A percentile compares a stretch with the other conserved stretches of the same genome.
phyloP scores from a whole-genome alignment of 1,284 basidiomycete genomes.

The Pseudomicrostroma phylloplanum region DNA sequence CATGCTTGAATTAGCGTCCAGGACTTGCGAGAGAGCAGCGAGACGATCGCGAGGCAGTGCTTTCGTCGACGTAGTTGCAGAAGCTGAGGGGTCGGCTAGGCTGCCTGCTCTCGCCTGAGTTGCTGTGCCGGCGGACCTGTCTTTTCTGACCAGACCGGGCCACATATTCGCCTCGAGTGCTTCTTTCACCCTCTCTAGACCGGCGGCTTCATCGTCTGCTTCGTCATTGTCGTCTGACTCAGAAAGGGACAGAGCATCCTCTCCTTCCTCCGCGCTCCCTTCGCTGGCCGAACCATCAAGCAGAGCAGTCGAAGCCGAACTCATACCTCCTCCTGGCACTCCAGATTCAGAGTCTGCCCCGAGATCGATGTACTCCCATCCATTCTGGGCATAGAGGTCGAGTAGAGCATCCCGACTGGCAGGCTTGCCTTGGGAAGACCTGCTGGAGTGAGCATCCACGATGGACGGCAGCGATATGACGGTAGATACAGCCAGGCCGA shows the following conservation, averaged over 20 bases:
- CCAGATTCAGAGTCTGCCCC: background rate
- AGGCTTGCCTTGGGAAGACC: background rate
- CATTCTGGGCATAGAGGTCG: conserved; percentile 30
- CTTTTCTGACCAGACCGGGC: conserved; percentile 29
- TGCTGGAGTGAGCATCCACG: background rate
- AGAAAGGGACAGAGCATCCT: conserved; percentile 12
- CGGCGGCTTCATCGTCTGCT: conserved; percentile 20
- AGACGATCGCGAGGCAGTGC: too few species aligned
- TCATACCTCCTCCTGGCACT: background rate
- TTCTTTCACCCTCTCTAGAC: conserved; percentile 33
- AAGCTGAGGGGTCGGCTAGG: conserved; percentile 5
- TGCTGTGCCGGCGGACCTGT: background rate
- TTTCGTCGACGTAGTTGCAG: background rate
- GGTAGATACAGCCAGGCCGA: conserved; percentile 19
- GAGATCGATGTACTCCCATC: conserved; percentile 39
- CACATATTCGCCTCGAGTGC: conserved; percentile 38
- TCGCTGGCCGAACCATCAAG: background rate
- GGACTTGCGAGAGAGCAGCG: background rate
- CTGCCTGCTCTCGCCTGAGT: background rate
- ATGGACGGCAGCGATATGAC: conserved; percentile 13
- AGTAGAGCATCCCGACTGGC: conserved; percentile 18
- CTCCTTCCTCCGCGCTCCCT: conserved; percentile 16
- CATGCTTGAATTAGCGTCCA: background rate
- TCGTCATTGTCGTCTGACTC: conserved; percentile 15
- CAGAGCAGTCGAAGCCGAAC: background rate